Percentiles rank a stretch among this genome's conserved stretches.
Evolutionary conservation across 140 eudicot species (phyloP).

Genomic region (Erigeron philadelphicus): DNA sequence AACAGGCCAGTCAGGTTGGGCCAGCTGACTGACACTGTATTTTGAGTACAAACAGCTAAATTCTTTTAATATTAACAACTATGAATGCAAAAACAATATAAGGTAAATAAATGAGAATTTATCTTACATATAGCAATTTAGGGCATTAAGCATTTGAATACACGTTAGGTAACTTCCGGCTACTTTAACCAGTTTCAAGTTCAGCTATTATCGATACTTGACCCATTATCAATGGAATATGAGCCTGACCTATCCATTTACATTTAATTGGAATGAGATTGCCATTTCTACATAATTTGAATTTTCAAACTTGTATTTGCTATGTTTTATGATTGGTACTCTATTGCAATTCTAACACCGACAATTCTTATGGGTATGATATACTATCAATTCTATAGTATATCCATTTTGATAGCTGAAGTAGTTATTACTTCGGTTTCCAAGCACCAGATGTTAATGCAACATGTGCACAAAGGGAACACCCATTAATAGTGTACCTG

Average conservation of each 20-base stretch:
- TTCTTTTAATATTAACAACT: neutral
- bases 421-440: neutral
- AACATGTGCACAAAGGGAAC: neutral
- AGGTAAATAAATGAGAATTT: too few species aligned
- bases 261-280: neutral
- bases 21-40: neutral
- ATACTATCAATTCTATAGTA: neutral
- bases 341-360: neutral
- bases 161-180: neutral
- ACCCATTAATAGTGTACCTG: conserved; percentile 42
- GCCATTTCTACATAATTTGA: neutral
- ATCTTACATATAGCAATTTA: neutral
- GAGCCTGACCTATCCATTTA: neutral
- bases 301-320: neutral
- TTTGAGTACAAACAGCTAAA: neutral
- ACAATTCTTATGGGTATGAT: neutral
- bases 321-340: neutral
- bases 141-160: neutral
- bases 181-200: neutral
- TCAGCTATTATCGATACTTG: neutral
- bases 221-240: neutral
- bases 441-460: neutral
- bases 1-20: neutral
- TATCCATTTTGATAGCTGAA: neutral
- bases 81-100: neutral